Evolutionary conservation across 768 basidiomycete species (phyloP).

Genomic region (Hygrocybe coccinea): DNA sequence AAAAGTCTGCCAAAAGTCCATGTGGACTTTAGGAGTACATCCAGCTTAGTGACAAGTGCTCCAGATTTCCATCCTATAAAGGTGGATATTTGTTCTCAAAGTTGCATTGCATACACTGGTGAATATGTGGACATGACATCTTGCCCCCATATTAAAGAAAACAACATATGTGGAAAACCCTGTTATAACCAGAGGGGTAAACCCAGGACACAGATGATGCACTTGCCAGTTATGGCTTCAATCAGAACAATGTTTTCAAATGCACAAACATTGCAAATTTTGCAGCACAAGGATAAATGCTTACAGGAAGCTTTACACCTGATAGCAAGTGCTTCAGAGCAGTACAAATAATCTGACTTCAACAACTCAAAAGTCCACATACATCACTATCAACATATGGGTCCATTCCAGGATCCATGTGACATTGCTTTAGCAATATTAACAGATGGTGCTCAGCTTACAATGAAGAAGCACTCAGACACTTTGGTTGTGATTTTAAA

Average conservation of each 20-base stretch:
- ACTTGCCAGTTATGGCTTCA: conserved; percentile 21
- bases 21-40: too few species aligned
- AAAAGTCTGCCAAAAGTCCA: too few species aligned
- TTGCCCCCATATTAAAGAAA: conserved; percentile 13
- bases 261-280: conserved; percentile 18
- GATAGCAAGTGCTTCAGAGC: conserved; percentile 8
- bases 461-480: conserved; percentile 32
- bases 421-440: conserved; percentile 25
- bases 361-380: conserved; percentile 19
- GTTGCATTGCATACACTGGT: conserved; percentile 27
- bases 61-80: conserved; percentile 14
- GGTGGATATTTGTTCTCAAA: conserved; percentile 23
- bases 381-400: conserved; percentile 17
- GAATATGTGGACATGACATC: conserved; percentile 6
- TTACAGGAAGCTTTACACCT: conserved; percentile 19
- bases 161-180: conserved; percentile 14
- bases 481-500: conserved; percentile 24
- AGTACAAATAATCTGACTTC: conserved; percentile 22
- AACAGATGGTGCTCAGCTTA: conserved; percentile 29
- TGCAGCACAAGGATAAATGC: conserved; percentile 22
- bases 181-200: conserved; percentile 13
- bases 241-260: conserved; percentile 27
- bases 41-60: too few species aligned
- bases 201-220: conserved; percentile 20
- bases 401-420: conserved; percentile 20